These are phyloP conservation scores for Penicillium tannophilum DNA, from an alignment of 495 filamentous ascomycete species.

Conservation along the genomic window DNA sequence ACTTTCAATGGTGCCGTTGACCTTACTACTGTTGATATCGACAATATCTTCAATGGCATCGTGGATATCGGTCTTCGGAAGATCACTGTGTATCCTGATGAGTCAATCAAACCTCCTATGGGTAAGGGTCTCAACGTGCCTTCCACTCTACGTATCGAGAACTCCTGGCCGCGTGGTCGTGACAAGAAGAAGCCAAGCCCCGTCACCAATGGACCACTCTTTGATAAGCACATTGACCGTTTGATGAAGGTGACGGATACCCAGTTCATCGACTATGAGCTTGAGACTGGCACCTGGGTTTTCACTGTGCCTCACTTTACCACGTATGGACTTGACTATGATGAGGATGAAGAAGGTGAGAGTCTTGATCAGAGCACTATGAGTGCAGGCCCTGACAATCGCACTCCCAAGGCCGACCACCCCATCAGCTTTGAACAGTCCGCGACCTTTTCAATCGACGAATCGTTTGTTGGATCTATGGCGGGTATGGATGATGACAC, in stretches of 20 bases:
- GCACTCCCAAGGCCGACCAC: conserved; percentile 53
- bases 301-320: conserved; percentile 95
- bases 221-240: conserved; percentile 79
- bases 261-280: conserved; percentile 76
- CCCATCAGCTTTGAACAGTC: conserved; percentile 47
- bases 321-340: conserved; percentile 89
- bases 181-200: conserved; percentile 57
- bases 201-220: conserved; percentile 57
- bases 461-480: conserved; percentile 48
- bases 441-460: conserved; percentile 52
- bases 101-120: conserved; percentile 70
- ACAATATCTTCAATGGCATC: conserved; percentile 70
- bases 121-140: conserved; percentile 92
- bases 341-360: conserved; percentile 71
- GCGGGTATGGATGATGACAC: conserved; percentile 72
- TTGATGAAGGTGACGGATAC: conserved; percentile 77
- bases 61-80: conserved; percentile 72
- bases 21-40: conserved; percentile 68
- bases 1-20: conserved; percentile 82
- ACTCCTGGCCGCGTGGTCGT: conserved; percentile 82
- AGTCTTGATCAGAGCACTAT: conserved; percentile 57
- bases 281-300: conserved; percentile 78
- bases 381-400: conserved; percentile 58
- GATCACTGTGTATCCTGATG: conserved; percentile 82
- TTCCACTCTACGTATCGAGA: conserved; percentile 78